phyloP scores from a whole-genome alignment of 805 yeast species.

The Suhomyces kilbournensis region DNA sequence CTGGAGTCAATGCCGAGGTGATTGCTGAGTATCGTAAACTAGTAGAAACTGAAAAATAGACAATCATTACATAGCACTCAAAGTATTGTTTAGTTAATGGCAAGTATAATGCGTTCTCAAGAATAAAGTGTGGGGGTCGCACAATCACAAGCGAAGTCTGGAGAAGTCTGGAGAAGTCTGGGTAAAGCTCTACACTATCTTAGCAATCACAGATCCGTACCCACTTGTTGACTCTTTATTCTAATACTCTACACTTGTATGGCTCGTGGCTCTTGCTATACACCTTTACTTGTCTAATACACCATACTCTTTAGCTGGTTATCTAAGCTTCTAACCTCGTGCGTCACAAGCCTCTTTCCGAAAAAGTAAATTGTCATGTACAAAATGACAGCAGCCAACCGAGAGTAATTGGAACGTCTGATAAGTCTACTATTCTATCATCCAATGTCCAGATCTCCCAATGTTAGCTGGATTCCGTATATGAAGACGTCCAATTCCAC shows the following conservation, averaged over 20 bases:
- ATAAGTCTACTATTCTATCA: not conserved
- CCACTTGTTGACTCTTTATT: too few species aligned
- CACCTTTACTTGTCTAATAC: not conserved
- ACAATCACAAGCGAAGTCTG: not conserved
- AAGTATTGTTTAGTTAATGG: too few species aligned
- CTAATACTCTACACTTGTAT: too few species aligned
- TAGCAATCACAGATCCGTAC: too few species aligned
- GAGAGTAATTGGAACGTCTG: not conserved
- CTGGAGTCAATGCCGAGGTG: constrained; percentile 9
- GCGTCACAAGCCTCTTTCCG: not conserved
- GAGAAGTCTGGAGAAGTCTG: not conserved
- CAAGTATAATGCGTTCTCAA: too few species aligned
- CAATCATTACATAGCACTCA: too few species aligned
- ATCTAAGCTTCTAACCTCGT: not conserved
- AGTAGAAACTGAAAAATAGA: not conserved
- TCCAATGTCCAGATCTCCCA: constrained; percentile 1
- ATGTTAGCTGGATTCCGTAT: not conserved
- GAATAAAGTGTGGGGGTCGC: not conserved
- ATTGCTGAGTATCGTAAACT: constrained; percentile 12
- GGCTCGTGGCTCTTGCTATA: too few species aligned
- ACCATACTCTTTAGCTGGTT: not conserved
- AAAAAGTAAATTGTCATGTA: not conserved
- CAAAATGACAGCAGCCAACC: not conserved
- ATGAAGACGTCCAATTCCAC: not conserved
- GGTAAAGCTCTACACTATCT: too few species aligned